These are phyloP conservation scores for Fonsecaea multimorphosa DNA, from an alignment of 2,329 filamentous ascomycete species.

Conservation along the genomic window DNA sequence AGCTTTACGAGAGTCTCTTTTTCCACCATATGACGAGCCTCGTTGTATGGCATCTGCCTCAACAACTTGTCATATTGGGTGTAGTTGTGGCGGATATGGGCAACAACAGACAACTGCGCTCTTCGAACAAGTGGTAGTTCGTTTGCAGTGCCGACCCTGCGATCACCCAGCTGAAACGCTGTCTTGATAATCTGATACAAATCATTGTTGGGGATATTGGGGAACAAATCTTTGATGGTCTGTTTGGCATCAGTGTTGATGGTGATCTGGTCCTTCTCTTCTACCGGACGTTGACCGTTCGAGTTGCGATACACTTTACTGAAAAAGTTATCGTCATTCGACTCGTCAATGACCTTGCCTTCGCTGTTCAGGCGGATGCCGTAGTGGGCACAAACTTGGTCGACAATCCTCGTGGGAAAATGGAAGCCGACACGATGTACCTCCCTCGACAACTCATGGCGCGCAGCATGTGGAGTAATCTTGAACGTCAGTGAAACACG, in stretches of 20 bases:
- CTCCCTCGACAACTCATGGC: slow-evolving; percentile 63
- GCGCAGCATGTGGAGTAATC: slow-evolving; percentile 58
- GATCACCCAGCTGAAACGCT: slow-evolving; percentile 65
- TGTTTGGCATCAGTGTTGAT: slow-evolving; percentile 64
- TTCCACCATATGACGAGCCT: slow-evolving; percentile 63
- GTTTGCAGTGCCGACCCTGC: slow-evolving; percentile 63
- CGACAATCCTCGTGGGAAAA: slow-evolving; percentile 66
- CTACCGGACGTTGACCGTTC: slow-evolving; percentile 26
- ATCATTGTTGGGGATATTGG: slow-evolving; percentile 65
- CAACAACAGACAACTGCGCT: slow-evolving; percentile 66
- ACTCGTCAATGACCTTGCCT: slow-evolving; percentile 53
- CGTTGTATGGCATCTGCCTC: slow-evolving; percentile 58
- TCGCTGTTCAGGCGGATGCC: slow-evolving; percentile 54
- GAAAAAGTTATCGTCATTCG: slow-evolving; percentile 36
- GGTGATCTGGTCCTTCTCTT: slow-evolving; percentile 47
- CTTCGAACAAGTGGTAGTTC: slow-evolving; percentile 62
- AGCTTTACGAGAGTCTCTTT: slow-evolving; percentile 62
- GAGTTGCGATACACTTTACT: slow-evolving; percentile 37
- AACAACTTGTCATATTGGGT: slow-evolving; percentile 68
- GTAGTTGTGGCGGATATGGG: slow-evolving; percentile 67
- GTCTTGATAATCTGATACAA: slow-evolving; percentile 64
- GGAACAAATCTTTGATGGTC: slow-evolving; percentile 67
- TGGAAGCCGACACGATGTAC: slow-evolving; percentile 68
- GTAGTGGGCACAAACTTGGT: slow-evolving; percentile 59
- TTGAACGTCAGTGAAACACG: slow-evolving; percentile 38